These are phyloP conservation scores for Nannochloris sp. DNA, from an alignment of 139 green algal genomes.

Conservation along the genomic window DNA sequence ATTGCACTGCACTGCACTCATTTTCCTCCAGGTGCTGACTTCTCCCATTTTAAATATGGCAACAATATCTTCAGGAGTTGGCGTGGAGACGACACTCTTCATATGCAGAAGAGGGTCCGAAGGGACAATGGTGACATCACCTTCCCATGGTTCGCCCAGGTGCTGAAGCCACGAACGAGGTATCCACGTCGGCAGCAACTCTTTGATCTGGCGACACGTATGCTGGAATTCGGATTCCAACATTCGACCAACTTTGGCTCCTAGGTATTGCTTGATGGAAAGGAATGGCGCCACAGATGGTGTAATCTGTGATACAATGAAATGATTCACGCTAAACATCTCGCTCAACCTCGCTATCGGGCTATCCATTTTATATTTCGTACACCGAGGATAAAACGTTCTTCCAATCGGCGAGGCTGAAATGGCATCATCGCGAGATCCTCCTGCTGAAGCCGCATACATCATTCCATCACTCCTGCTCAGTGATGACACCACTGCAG, in stretches of 20 bases:
- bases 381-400: too few relatives aligned
- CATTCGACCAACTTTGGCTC: constrained; percentile 46
- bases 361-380: too few relatives aligned
- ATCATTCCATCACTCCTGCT: constrained; percentile 38
- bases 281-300: constrained; percentile 81
- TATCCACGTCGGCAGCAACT: constrained; percentile 43
- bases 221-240: constrained; percentile 82
- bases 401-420: too few relatives aligned
- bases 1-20: constrained; percentile 81
- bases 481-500: constrained; percentile 68
- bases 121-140: constrained; percentile 85
- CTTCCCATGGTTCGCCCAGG: constrained; percentile 84
- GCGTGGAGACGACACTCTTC: constrained; percentile 56
- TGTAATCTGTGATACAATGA: constrained; percentile 82
- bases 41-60: constrained; percentile 44
- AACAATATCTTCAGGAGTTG: constrained; percentile 16
- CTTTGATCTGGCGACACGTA: constrained; percentile 65
- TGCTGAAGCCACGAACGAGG: constrained; percentile 54
- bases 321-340: constrained; percentile 95
- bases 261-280: constrained; percentile 61
- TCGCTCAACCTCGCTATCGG: constrained; percentile 43
- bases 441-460: background rate
- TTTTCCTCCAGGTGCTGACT: constrained; percentile 71
- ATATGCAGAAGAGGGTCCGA: constrained; percentile 54
- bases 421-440: background rate